A percentile compares a stretch with the other conserved stretches of the same genome.
Conservation (phyloP, 306 rosid species). For the Calophaca sinica region DNA sequence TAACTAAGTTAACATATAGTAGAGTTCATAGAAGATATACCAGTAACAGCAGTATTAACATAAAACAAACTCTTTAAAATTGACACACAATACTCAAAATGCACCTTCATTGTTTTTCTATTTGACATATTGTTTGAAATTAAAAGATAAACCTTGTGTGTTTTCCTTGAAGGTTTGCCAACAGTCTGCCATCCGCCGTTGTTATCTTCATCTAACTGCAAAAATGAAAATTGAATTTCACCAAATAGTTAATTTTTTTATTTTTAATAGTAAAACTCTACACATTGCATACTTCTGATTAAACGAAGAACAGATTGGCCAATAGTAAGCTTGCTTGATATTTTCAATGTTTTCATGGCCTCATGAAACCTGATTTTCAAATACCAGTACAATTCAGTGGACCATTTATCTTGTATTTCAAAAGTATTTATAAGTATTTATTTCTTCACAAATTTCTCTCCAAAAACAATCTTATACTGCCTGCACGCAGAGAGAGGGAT, state of each 20-base stretch:
- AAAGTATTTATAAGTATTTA: background rate
- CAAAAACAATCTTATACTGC: slow-evolving; percentile 12
- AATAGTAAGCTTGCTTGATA: slow-evolving; percentile 36
- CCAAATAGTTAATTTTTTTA: background rate
- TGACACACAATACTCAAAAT: slow-evolving; percentile 30
- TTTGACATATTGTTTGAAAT: slow-evolving; percentile 31
- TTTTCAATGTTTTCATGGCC: slow-evolving; percentile 42
- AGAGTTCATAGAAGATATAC: slow-evolving; percentile 21
- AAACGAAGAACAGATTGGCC: slow-evolving; percentile 45
- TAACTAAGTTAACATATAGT: slow-evolving; percentile 5
- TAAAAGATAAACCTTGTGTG: slow-evolving; percentile 72
- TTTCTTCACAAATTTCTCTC: background rate
- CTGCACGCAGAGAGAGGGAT: background rate
- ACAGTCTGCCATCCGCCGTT: slow-evolving; percentile 89
- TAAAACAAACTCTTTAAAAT: slow-evolving; percentile 3
- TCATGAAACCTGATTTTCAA: slow-evolving; percentile 24
- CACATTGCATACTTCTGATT: background rate
- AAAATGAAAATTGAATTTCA: slow-evolving; percentile 28
- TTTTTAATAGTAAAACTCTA: background rate
- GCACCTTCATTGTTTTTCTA: slow-evolving; percentile 17
- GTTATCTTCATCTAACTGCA: slow-evolving; percentile 59
- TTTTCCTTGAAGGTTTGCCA: slow-evolving; percentile 60
- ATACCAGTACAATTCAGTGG: background rate
- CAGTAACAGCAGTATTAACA: slow-evolving; percentile 21
- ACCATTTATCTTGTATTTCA: background rate